Base-by-base conservation (phyloP, 1,139 yeast species). In the Magnusiomyces starmeri region DNA sequence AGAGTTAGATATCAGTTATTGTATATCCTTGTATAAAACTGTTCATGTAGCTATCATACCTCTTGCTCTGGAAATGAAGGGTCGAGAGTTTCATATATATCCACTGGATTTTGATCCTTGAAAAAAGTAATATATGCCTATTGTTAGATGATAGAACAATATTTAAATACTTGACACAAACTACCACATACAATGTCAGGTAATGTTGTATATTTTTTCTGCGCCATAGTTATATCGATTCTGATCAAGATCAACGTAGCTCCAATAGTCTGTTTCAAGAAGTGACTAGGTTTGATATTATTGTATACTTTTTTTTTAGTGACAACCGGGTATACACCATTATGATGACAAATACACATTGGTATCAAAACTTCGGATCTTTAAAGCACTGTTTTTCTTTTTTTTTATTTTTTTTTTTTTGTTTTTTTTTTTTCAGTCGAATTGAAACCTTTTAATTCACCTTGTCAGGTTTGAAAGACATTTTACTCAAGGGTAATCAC, bases 91-190 rank as follows among this genome's bases (percentile, higher is more conserved):
- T 54, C 56, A 25, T 43, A 54, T 4, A 54, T 43, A 26, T 54
- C 56, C 18, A 43, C 35, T 18, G 56, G 53, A 41, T 49, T 54
- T 14, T 52, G 49, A 39, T 54, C 56, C 56, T 51, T 9, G 18
- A 40, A 40, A 26, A 2, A 43, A 10, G 9, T 46, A 18, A 27
- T 12, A 24, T 39, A 29, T 41, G 43, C 16, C 32, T 34, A 32
- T 16, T 39, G 10, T 14, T 9, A 14, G 16, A 7, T 41, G 16
- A 24, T 6, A 20, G 14, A 21, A n/a, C n/a, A 7, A 16, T 22
- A 18, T 6, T 24, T 14, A 3, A 41, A 2, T 21, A 32, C 16
- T 21, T 7, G 21, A 21, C 14, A 12, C 12, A 21, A 32, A n/a
- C 10, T 12, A 12, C 24, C 9, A 40, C 56, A 7, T 37, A 53